Evolutionary conservation across 768 basidiomycete species (phyloP).

Genomic region (Tylopilus sp.): DNA sequence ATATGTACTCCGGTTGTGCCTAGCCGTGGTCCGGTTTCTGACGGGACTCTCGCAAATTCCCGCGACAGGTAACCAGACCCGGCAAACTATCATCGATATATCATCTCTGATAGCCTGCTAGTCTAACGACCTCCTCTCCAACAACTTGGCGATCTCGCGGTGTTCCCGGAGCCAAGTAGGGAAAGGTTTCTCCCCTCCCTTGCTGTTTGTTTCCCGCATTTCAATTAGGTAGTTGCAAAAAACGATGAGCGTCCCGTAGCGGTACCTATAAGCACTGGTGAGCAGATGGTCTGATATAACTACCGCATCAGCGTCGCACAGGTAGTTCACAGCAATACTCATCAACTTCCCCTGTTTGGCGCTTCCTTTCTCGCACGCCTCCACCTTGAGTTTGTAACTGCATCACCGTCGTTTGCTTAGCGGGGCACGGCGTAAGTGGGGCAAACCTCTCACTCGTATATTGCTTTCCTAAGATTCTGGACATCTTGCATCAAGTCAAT

Average conservation of each 20-base stretch:
- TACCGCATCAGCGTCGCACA: slow-evolving; percentile 44
- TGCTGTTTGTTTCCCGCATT: slow-evolving; percentile 38
- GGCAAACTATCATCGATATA: too few species aligned
- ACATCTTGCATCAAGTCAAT: slow-evolving; percentile 95
- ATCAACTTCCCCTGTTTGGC: slow-evolving; percentile 73
- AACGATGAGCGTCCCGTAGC: slow-evolving; percentile 89
- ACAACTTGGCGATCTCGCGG: slow-evolving; percentile 77
- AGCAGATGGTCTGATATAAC: slow-evolving; percentile 6
- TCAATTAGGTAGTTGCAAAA: slow-evolving; percentile 96
- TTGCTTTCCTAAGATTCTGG: slow-evolving; percentile 92
- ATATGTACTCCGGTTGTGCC: too few species aligned
- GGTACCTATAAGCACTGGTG: slow-evolving; percentile 48
- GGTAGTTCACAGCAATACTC: slow-evolving; percentile 81
- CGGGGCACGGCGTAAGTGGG: neutral
- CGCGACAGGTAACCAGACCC: too few species aligned
- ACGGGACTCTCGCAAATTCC: too few species aligned
- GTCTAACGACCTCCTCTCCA: slow-evolving; percentile 68
- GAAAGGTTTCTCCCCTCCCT: slow-evolving; percentile 51
- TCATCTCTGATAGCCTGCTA: too few species aligned
- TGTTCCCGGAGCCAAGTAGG: slow-evolving; percentile 80
- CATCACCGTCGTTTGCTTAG: slow-evolving; percentile 6
- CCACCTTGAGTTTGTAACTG: slow-evolving; percentile 90
- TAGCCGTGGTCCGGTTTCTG: too few species aligned
- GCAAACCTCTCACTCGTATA: slow-evolving; percentile 73
- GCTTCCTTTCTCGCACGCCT: slow-evolving; percentile 76